A percentile compares a stretch with the other conserved stretches of the same genome.
Evolutionary conservation across 2,329 filamentous ascomycete species (phyloP).

Genomic region (Setomelanomma holmii): DNA sequence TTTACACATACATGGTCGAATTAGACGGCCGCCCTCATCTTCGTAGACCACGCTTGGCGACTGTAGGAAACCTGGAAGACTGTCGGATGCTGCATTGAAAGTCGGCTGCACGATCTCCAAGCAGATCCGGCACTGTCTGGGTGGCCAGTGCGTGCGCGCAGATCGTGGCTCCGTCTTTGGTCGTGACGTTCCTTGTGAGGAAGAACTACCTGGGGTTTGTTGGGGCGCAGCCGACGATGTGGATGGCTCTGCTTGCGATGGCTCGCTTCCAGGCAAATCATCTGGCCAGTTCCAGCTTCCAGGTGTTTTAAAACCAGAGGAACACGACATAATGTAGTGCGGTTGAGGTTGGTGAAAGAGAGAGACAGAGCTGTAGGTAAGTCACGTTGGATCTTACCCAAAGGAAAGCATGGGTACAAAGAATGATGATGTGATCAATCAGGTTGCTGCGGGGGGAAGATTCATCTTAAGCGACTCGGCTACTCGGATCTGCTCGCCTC

Average conservation of each 20-base stretch:
- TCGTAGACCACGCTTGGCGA: conserved; percentile 71
- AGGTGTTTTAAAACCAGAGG: conserved; percentile 49
- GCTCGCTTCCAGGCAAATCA: conserved; percentile 48
- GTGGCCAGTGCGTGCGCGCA: conserved; percentile 63
- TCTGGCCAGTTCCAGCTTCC: conserved; percentile 57
- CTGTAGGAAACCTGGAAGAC: conserved; percentile 64
- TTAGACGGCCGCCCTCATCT: conserved; percentile 76
- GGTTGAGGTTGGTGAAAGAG: neutral
- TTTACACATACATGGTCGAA: conserved; percentile 92
- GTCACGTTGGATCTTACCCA: conserved; percentile 35
- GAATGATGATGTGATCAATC: conserved; percentile 28
- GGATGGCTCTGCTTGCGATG: conserved; percentile 16
- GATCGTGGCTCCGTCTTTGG: conserved; percentile 22
- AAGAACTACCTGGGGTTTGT: conserved; percentile 21
- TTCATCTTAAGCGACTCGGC: conserved; percentile 26
- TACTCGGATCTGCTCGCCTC: conserved; percentile 24
- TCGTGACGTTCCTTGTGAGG: conserved; percentile 15
- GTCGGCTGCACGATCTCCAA: conserved; percentile 73
- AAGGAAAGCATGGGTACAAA: conserved; percentile 25
- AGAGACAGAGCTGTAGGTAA: conserved; percentile 8
- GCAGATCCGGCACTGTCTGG: conserved; percentile 87
- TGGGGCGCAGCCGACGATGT: conserved; percentile 21
- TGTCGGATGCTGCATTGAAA: conserved; percentile 62
- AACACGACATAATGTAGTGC: conserved; percentile 53
- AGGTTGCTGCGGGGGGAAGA: conserved; percentile 27